These are phyloP conservation scores for Suillus lakei DNA, from an alignment of 768 basidiomycete species.

Conservation along the genomic window DNA sequence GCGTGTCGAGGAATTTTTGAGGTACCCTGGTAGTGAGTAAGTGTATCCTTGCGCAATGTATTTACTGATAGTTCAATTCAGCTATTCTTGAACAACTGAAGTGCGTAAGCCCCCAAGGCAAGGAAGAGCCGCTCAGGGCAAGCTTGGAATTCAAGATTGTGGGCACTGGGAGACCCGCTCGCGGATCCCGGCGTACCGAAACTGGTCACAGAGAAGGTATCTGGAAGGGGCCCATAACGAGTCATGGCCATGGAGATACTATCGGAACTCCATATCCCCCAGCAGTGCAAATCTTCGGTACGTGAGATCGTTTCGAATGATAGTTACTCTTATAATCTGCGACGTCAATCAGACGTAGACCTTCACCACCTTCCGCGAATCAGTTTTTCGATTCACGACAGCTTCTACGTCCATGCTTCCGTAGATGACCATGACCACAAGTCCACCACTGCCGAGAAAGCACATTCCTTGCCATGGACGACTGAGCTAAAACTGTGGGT, in stretches of 20 bases:
- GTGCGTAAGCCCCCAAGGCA: not conserved
- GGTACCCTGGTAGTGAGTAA: not conserved
- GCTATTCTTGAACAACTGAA: constrained; percentile 1
- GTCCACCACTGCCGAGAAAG: constrained; percentile 1
- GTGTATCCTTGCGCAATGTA: not conserved
- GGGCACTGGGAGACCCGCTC: not conserved
- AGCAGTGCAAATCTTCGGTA: not conserved
- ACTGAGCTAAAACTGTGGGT: constrained; percentile 10
- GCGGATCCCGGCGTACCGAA: not conserved
- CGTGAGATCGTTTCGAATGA: not conserved
- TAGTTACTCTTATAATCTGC: not conserved
- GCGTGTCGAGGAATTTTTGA: not conserved
- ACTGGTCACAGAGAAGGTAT: not conserved
- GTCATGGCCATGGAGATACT: not conserved
- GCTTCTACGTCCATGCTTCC: constrained; percentile 11
- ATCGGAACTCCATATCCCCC: not conserved
- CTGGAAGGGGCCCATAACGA: no score
- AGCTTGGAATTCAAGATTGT: constrained; percentile 3
- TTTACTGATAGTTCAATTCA: not conserved
- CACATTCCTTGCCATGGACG: constrained; percentile 9
- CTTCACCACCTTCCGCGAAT: constrained; percentile 9
- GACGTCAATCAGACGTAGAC: constrained; percentile 2
- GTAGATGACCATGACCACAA: constrained; percentile 2
- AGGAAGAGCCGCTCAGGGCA: not conserved
- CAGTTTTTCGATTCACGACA: constrained; percentile 4